A percentile compares a stretch with the other conserved stretches of the same genome.
phyloP scores from a whole-genome alignment of 2,329 filamentous ascomycete species.

The Aspergillus sp. region DNA sequence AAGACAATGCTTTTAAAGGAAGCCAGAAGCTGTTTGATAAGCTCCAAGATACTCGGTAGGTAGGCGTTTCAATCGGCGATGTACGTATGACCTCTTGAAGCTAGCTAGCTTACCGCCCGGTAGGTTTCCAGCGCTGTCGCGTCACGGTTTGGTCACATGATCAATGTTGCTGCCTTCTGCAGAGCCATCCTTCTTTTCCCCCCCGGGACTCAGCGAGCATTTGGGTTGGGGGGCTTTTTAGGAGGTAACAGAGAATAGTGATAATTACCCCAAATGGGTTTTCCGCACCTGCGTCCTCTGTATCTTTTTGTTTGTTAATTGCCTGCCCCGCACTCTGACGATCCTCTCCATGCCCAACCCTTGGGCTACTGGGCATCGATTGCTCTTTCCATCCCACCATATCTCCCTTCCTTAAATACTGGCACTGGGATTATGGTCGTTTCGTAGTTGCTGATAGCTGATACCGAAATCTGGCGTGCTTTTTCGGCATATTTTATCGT shows the following conservation, averaged over 20 bases:
- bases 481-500: neutral
- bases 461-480: neutral
- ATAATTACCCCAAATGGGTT: neutral
- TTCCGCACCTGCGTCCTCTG: neutral
- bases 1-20: neutral
- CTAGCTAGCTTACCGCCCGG: slow-evolving; percentile 6
- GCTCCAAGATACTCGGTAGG: neutral
- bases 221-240: too few relatives aligned
- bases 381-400: neutral
- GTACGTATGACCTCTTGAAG: slow-evolving; percentile 2
- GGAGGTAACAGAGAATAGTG: too few relatives aligned
- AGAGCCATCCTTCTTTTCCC: neutral
- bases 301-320: neutral
- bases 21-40: neutral
- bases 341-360: slow-evolving; percentile 7
- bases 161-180: neutral
- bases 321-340: neutral
- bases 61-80: neutral
- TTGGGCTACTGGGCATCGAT: slow-evolving; percentile 15
- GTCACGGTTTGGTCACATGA: slow-evolving; percentile 9
- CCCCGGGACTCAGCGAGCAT: too few relatives aligned
- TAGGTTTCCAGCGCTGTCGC: slow-evolving; percentile 4
- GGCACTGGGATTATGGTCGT: too few relatives aligned
- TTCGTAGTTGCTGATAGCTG: neutral
- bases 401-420: neutral